A percentile compares a stretch with the other conserved stretches of the same genome.
Conservation (phyloP, 306 rosid species). For the Pterocarpus santalinus region DNA sequence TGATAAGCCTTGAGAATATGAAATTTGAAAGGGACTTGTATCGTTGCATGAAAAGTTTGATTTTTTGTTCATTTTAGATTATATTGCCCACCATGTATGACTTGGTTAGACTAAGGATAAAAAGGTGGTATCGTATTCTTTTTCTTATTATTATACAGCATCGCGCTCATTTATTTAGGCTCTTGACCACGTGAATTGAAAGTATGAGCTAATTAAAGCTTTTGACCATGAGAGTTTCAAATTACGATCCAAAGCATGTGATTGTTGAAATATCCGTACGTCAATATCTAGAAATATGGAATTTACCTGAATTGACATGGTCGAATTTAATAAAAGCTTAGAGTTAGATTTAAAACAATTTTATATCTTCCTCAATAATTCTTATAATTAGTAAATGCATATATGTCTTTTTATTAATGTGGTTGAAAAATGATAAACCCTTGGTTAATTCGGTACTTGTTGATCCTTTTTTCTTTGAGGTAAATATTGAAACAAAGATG, state of each 20-base stretch:
- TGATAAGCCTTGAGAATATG: not conserved
- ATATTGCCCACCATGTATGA: conserved; percentile 18
- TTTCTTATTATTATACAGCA: not conserved
- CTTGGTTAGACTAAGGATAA: conserved; percentile 34
- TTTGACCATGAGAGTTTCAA: conserved; percentile 18
- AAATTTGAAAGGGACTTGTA: not conserved
- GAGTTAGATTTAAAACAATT: no score
- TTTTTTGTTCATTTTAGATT: not conserved
- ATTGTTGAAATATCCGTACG: not conserved
- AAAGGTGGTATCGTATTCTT: not conserved
- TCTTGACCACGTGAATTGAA: conserved; percentile 39
- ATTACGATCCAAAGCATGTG: not conserved
- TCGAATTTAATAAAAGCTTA: not conserved
- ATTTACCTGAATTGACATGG: not conserved
- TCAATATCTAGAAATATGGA: conserved; percentile 19
- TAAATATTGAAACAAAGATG: not conserved
- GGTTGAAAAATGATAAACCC: not conserved
- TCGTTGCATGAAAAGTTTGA: conserved; percentile 25
- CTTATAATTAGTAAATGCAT: no score
- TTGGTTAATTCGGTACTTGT: not conserved
- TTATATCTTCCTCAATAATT: no score
- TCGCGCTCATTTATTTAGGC: not conserved
- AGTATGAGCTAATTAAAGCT: not conserved
- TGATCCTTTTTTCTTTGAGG: not conserved
- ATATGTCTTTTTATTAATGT: no score